Base-by-base conservation (phyloP, 169 alveolate genomes). In the Plasmodium yoelii region DNA sequence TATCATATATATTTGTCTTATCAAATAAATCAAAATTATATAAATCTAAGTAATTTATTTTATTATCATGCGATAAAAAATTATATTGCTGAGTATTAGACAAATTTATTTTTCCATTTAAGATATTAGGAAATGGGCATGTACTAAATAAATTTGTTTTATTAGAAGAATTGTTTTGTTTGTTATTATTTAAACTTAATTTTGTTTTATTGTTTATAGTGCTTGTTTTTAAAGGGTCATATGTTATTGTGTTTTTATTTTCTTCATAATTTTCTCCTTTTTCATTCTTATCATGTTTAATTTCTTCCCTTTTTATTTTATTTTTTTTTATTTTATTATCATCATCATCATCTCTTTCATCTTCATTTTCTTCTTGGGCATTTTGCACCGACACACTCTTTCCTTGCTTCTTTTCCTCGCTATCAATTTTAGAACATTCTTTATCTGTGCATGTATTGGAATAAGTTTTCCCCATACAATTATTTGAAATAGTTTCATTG, bases 1-100 rank as follows among this genome's bases (percentile, higher is more conserved):
- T 82, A 64, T 82, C 90, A 59, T 67, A 82, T 68, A 82, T 82
- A 82, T 34, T 82, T 82, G 56, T 82, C 46, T 82, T 82, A 55
- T 82, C 73, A 59, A 67, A 82, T 46, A 82, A 13, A 53, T 67
- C 82, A 60, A 82, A 82, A 61, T 65, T 67, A 71, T 82, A 82
- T 34, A 67, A 10, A 67, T 82, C 90, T 67, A 55, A 57, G 13
- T 26, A 65, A 18, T 55, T 57, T 2, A 13, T 15, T 7, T 39
- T 46, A 49, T 82, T 82, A 15, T 28, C 73, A 59, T 65, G 84
- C 12, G 73, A 67, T 67, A 82, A 70, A 22, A 82, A 82, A 71
- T 82, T 53, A 26, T 67, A 82, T 9, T 82, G 42, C 10, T 82
- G 61, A 34, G 24, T 59, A 61, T 67, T 82, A 0, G 72, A 15